Evolutionary conservation across 108 stramenopile species (phyloP), one percentile per base, ranked within the genome.

Genomic region (Conticribra weissflogii): DNA sequence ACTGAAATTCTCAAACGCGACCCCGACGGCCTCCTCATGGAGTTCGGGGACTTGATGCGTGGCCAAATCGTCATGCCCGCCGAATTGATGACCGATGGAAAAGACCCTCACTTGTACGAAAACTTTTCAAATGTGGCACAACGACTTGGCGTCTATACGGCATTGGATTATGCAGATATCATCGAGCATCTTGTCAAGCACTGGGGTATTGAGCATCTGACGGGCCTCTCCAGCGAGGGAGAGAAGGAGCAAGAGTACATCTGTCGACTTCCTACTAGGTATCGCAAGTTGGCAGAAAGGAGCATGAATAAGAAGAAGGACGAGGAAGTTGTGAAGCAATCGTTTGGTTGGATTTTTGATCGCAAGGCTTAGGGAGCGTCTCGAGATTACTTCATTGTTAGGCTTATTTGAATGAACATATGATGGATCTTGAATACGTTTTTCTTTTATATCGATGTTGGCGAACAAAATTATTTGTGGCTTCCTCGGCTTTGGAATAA

Each of bases 101-200:
- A 65, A 16, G 88, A 93, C 72, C 25, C 66, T 0, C 54, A 87
- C 44, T 44, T 96, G 54, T 96, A 93, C 80, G 85, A 90, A n/a
- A 87, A 96, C 74, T 96, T 96, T 67, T 84, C 88, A 0, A 67
- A 71, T 8, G 85, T 92, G 30, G 95, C 95, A 0, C 95, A 96
- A 68, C 81, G 85, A 47, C 81, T 92, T 17, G 92, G 85, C 27
- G 95, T 96, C 8, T 96, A 96, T 76, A 96, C 95, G 24, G 95
- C 95, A 23, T 59, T 96, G n/a, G 95, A 96, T 70, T 96, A 96
- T 66, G 95, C 95, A 2, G 91, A 96, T n/a, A 96, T 96, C 58
- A 81, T 96, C 58, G 71, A 91, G 30, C 90, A 93, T 86, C 64
- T 96, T 54, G 87, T 93, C 51, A 51, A 86, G 12, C 66, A 73